Evolutionary conservation across 139 green algal genomes (phyloP), one percentile per base, ranked within the genome.

Genomic region (Coccomyxa sp.): DNA sequence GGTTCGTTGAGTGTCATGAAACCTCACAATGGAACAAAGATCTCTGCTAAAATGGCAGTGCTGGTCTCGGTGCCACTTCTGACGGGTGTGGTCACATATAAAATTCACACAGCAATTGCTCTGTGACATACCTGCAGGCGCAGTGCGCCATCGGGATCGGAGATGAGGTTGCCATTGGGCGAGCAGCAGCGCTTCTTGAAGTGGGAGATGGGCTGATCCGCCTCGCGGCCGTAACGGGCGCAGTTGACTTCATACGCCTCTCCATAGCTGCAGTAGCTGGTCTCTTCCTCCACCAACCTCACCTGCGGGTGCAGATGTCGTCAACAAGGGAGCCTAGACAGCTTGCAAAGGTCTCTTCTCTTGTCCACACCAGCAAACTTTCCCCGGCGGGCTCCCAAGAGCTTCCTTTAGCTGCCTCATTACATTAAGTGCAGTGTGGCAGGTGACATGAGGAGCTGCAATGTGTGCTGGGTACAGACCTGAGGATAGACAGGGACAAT

Each of bases 221-320:
- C 70, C 83, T 99, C 96, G 5, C 93, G 90, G 6, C 94, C 94
- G 80, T 94, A 97, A 39, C 94, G 86, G 10, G 90, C 85, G 82
- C 94, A 99, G 86, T 97, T 93, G 68, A 95, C 88, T 68, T 98
- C 95, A 78, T 98, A 99, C 0, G 93, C 96, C 75, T 98, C 95
- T 7, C 87, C 84, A 78, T 95, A 96, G 2, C 86, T 92, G 77
- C 81, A 91, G 84, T 91, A 92, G 81, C 81, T 90, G 18, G 88
- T 82, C 73, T 98, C 93, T 79, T 99, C 96, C 86, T 98, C 96
- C 76, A 98, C 82, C 70, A 99, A 83, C 2, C 93, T 91, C 55
- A 96, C 89, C 81, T 94, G 87, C 27, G 44, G 55, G 27, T 38
- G 10, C n/a, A 79, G 9, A 83, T 37, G 27, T 54, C 54, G 31